Evolutionary conservation across 495 filamentous ascomycete genomes (phyloP).

Genomic region (Trichoderma erinaceum): DNA sequence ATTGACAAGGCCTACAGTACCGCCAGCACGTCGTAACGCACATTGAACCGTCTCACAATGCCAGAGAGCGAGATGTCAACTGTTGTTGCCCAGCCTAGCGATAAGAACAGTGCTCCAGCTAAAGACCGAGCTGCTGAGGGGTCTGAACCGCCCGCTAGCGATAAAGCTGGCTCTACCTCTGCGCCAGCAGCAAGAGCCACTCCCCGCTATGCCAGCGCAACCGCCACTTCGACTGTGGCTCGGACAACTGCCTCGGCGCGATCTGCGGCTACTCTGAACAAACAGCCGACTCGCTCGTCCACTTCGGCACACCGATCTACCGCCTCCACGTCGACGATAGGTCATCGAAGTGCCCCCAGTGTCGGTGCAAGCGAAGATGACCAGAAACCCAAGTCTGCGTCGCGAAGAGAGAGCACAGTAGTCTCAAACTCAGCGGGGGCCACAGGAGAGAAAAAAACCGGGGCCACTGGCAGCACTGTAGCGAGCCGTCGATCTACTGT

Average conservation of each 20-base stretch:
- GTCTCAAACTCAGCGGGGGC: slow-evolving; percentile 31
- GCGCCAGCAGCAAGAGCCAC: neutral
- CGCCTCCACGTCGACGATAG: slow-evolving; percentile 25
- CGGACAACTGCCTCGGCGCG: neutral
- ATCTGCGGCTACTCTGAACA: slow-evolving; percentile 23
- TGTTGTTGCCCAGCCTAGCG: neutral
- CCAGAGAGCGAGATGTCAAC: neutral
- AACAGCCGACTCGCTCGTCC: slow-evolving; percentile 32
- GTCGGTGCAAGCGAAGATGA: slow-evolving; percentile 39
- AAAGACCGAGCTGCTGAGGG: neutral
- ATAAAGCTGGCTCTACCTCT: neutral
- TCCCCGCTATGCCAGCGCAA: slow-evolving; percentile 2
- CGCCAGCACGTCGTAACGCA: neutral
- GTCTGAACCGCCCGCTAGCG: neutral
- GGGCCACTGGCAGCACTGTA: slow-evolving; percentile 14
- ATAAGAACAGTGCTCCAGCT: neutral
- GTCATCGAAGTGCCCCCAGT: slow-evolving; percentile 39
- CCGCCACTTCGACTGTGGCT: slow-evolving; percentile 1
- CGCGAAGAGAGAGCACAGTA: slow-evolving; percentile 26
- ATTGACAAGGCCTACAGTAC: neutral
- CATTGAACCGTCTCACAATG: neutral
- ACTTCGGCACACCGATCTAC: slow-evolving; percentile 33
- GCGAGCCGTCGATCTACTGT: slow-evolving; percentile 28
- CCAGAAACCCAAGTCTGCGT: slow-evolving; percentile 35
- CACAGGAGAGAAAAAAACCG: slow-evolving; percentile 35